Evolutionary conservation across 495 filamentous ascomycete species (phyloP).

Genomic region (Saxophila tyrrhenica): DNA sequence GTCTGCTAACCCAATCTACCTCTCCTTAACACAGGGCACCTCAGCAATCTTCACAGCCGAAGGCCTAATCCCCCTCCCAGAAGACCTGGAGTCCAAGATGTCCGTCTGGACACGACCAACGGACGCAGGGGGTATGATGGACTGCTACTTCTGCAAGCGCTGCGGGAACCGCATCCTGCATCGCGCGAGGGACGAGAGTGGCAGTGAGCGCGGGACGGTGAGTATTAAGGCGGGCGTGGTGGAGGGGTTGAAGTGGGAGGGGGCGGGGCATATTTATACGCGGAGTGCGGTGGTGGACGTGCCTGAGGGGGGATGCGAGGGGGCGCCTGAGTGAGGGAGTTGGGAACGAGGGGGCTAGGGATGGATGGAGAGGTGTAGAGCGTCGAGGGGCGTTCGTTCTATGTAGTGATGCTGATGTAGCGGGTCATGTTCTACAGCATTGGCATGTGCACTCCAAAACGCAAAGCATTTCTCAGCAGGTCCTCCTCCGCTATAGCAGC

Average conservation of each 20-base stretch:
- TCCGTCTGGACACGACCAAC: not conserved
- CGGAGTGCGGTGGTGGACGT: conserved; percentile 19
- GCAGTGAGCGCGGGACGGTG: conserved; percentile 8
- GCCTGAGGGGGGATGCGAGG: conserved; percentile 14
- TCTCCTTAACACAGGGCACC: too few relatives aligned
- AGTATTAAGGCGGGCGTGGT: conserved; percentile 18
- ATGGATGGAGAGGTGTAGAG: not conserved
- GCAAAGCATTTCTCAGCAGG: too few relatives aligned
- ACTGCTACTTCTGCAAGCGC: conserved; percentile 22
- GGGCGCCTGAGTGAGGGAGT: not conserved
- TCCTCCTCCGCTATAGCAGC: too few relatives aligned
- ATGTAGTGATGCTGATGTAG: too few relatives aligned
- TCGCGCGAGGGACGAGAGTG: not conserved
- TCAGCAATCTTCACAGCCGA: not conserved
- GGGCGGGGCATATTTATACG: conserved; percentile 13
- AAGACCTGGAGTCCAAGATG: not conserved
- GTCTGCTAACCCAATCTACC: too few relatives aligned
- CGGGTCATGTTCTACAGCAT: too few relatives aligned
- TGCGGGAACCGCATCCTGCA: conserved; percentile 21
- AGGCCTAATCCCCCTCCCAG: not conserved
- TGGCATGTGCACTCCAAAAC: too few relatives aligned
- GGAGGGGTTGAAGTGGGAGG: conserved; percentile 20
- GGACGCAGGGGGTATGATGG: not conserved
- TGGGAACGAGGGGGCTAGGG: not conserved
- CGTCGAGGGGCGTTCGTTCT: too few relatives aligned